Percentiles rank a stretch among this genome's conserved stretches.
Conservation (phyloP, 148 eudicot species). For the Beta vulgaris region DNA sequence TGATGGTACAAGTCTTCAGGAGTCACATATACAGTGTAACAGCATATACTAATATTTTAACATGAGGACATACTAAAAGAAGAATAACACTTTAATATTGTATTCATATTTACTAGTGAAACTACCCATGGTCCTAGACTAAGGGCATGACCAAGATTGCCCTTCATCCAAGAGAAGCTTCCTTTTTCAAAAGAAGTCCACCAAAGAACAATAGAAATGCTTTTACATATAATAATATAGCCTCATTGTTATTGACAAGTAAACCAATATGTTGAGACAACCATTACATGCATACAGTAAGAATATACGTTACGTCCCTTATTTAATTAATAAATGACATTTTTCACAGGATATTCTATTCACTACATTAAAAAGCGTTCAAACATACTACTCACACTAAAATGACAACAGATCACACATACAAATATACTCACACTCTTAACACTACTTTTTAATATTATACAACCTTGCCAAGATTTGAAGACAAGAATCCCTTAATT, state of each 20-base stretch:
- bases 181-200: constrained; percentile 24
- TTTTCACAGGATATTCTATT: not conserved
- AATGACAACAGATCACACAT: not conserved
- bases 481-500: constrained; percentile 16
- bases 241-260: not conserved
- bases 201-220: not conserved
- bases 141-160: constrained; percentile 12
- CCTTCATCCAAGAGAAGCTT: not conserved
- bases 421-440: not conserved
- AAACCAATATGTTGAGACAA: not conserved
- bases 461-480: constrained; percentile 4
- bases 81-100: not conserved
- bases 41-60: not conserved
- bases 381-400: not conserved
- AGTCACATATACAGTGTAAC: not conserved
- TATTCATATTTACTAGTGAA: not conserved
- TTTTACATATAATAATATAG: not conserved
- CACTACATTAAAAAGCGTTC: not conserved
- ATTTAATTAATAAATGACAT: constrained; percentile 13
- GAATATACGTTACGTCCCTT: not conserved
- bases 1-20: not conserved
- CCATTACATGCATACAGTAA: not conserved
- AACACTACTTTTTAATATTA: not conserved
- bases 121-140: not conserved
- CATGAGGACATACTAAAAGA: not conserved